Evolutionary conservation across 2,329 filamentous ascomycete species (phyloP), one percentile per base, ranked within the genome.

Genomic region (Colletotrichum lindemuthianum): DNA sequence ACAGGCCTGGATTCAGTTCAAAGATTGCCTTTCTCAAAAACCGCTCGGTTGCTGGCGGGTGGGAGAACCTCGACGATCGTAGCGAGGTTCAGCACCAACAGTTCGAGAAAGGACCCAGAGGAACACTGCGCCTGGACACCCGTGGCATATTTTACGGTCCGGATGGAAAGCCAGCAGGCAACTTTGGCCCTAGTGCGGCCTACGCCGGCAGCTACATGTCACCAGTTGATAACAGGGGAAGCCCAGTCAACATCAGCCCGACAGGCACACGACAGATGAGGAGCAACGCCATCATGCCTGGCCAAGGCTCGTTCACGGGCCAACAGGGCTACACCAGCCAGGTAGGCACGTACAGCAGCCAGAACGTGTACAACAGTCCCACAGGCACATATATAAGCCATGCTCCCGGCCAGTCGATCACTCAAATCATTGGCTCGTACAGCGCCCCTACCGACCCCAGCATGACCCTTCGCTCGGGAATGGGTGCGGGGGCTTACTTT

Each of bases 21-120:
- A 77, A 72, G 43, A 65, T 82, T 0, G 76, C 80, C 1, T 77
- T 79, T 52, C 63, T 81, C 15, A 72, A 76, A 60, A 72, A 71
- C 6, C 70, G 79, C 15, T 72, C 73, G 2, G 73, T 74, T 13
- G 52, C 16, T 32, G 70, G 70, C n/a, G 69, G 70, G 57, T 78
- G 76, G 77, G 70, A 73, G 52, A 75, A 73, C 15, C 71, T 78
- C 24, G 72, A 72, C 15, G 63, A 48, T 8, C 59, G 36, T 15
- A 44, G 52, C 45, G 47, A 55, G 9, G 13, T 49, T 24, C 24
- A 24, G 32, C 47, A 59, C n/a, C 67, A 73, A 13, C 69, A 70
- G 9, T 63, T 66, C 11, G 71, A 75, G 32, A 74, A 75, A 64
- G 69, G 53, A 45, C 67, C 40, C 59, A 60, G 54, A 56, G 63